These are phyloP conservation scores for Grifola frondosa DNA, from an alignment of 1,284 basidiomycete genomes.

Conservation along the genomic window DNA sequence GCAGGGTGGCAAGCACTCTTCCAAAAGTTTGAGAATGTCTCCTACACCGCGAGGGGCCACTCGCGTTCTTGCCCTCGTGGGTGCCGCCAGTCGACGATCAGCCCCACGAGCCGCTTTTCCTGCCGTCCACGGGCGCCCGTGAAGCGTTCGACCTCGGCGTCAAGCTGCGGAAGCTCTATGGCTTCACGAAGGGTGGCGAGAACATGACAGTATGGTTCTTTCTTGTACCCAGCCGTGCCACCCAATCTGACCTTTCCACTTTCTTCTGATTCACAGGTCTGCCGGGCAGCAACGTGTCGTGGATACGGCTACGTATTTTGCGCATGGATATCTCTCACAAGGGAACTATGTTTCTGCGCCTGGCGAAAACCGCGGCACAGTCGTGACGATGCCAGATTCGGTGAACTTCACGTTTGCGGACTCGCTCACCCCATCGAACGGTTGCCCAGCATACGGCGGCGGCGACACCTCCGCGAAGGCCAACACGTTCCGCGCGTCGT, in stretches of 20 bases:
- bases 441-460: slow-evolving; percentile 36
- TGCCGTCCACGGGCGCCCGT: slow-evolving; percentile 38
- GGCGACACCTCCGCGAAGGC: slow-evolving; percentile 31
- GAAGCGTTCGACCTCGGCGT: slow-evolving; percentile 43
- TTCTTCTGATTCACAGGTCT: slow-evolving; percentile 29
- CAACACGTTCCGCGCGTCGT: slow-evolving; percentile 32
- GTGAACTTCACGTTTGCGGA: slow-evolving; percentile 43
- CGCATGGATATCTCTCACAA: slow-evolving; percentile 42
- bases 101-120: slow-evolving; percentile 38
- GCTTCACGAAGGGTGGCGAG: slow-evolving; percentile 38
- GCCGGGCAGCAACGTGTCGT: slow-evolving; percentile 41
- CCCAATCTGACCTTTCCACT: background rate
- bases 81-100: slow-evolving; percentile 39
- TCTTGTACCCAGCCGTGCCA: background rate
- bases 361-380: slow-evolving; percentile 33
- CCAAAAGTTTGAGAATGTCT: slow-evolving; percentile 40
- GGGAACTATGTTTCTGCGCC: slow-evolving; percentile 38
- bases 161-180: slow-evolving; percentile 38
- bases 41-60: slow-evolving; percentile 39
- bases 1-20: slow-evolving; percentile 38
- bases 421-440: slow-evolving; percentile 40
- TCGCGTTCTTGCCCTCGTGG: slow-evolving; percentile 43
- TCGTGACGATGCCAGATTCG: slow-evolving; percentile 40
- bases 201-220: slow-evolving; percentile 44
- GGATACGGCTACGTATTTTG: slow-evolving; percentile 41